These are phyloP conservation scores for Hericium rajendrae DNA, from an alignment of 768 basidiomycete species.

Conservation along the genomic window DNA sequence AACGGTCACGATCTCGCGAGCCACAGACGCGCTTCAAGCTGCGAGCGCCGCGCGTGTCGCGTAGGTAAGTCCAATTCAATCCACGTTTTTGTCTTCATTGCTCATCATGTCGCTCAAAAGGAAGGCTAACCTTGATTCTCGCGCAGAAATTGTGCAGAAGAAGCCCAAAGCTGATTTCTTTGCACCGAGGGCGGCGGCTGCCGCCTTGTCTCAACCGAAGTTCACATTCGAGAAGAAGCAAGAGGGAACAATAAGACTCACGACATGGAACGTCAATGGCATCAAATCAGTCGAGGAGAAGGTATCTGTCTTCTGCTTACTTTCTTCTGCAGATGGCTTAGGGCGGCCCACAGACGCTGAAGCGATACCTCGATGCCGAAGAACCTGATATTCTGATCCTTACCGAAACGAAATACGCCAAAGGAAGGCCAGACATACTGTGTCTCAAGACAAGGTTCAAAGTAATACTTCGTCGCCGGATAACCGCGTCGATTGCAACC, in stretches of 20 bases:
- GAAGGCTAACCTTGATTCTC: neutral
- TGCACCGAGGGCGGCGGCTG: neutral
- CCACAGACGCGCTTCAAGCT: neutral
- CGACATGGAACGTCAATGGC: slow-evolving; percentile 13
- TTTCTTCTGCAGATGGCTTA: neutral
- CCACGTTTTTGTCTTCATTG: neutral
- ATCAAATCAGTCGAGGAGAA: slow-evolving; percentile 5
- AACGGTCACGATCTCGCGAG: neutral
- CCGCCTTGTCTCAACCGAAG: neutral
- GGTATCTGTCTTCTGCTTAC: neutral
- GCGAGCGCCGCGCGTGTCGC: no score
- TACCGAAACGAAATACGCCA: slow-evolving; percentile 7
- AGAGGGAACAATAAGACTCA: slow-evolving; percentile 1
- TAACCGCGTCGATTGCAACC: neutral
- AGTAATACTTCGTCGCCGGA: neutral
- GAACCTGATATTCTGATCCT: slow-evolving; percentile 8
- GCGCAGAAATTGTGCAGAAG: neutral
- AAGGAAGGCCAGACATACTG: slow-evolving; percentile 6
- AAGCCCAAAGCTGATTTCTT: neutral
- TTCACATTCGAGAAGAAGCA: neutral
- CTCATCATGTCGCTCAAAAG: neutral
- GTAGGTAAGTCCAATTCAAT: no score
- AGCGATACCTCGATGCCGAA: slow-evolving; percentile 8
- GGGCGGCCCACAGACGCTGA: slow-evolving; percentile 1
- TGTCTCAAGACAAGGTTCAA: slow-evolving; percentile 7